phyloP scores from a whole-genome alignment of 768 basidiomycete species.

The Collybia nuda region DNA sequence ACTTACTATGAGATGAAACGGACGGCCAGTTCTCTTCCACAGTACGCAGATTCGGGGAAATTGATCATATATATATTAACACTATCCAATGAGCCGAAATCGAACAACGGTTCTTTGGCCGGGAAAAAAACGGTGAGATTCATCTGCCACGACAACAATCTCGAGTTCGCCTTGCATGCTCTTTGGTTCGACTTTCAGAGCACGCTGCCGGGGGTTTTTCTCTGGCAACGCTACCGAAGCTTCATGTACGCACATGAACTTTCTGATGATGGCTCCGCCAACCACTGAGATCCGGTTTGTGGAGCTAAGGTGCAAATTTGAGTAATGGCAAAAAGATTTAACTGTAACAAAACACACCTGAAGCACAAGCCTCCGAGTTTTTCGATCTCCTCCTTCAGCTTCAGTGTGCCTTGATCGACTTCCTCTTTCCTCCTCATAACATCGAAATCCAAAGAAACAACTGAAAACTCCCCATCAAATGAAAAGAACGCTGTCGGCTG shows the following conservation, averaged over 20 bases:
- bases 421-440: constrained; percentile 29
- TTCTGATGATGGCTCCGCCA: constrained; percentile 31
- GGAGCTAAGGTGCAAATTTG: constrained; percentile 11
- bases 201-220: background rate
- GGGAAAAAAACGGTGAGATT: constrained; percentile 50
- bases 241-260: constrained; percentile 34
- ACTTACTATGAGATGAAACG: too few relatives aligned
- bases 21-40: too few relatives aligned
- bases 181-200: constrained; percentile 18
- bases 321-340: background rate
- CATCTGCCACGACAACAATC: constrained; percentile 50
- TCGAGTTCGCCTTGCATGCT: constrained; percentile 57
- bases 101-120: constrained; percentile 55
- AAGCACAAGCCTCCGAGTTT: constrained; percentile 35
- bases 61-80: too few relatives aligned
- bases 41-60: too few relatives aligned
- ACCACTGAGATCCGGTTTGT: constrained; percentile 28
- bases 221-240: background rate
- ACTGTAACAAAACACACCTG: constrained; percentile 20
- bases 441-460: constrained; percentile 40
- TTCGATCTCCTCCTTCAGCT: constrained; percentile 33
- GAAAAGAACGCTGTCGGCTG: constrained; percentile 30
- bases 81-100: constrained; percentile 49
- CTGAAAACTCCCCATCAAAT: constrained; percentile 52
- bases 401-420: constrained; percentile 24